A percentile compares a stretch with the other conserved stretches of the same genome.
Conservation (phyloP, 768 basidiomycete species). For the Rhodotorula paludigena region DNA sequence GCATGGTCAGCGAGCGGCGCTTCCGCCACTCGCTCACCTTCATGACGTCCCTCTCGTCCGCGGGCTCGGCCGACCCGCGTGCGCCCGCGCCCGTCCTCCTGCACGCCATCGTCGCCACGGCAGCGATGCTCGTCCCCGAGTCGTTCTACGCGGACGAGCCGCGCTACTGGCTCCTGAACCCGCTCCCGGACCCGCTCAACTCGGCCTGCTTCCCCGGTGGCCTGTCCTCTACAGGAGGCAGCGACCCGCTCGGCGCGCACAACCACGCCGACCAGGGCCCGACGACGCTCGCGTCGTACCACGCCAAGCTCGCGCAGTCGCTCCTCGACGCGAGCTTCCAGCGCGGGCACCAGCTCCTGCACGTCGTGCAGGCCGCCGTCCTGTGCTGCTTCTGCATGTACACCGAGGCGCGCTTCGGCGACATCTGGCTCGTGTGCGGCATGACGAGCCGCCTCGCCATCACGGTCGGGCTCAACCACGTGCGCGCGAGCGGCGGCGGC, state of each 20-base stretch:
- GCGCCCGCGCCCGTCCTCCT: constrained; percentile 32
- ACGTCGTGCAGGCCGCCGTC: constrained; percentile 2
- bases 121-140: constrained; percentile 22
- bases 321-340: constrained; percentile 32
- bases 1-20: constrained; percentile 20
- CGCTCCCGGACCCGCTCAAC: no score
- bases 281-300: constrained; percentile 28
- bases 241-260: no score
- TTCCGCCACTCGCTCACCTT: constrained; percentile 17
- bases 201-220: no score
- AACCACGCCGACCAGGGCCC: not conserved
- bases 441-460: constrained; percentile 28
- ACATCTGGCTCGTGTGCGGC: constrained; percentile 35
- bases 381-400: constrained; percentile 16
- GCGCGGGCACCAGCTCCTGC: constrained; percentile 13
- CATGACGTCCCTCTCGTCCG: not conserved
- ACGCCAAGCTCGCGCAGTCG: constrained; percentile 8
- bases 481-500: not conserved
- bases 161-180: constrained; percentile 28
- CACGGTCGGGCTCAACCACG: not conserved
- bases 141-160: constrained; percentile 20
- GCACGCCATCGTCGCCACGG: constrained; percentile 39
- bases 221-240: no score
- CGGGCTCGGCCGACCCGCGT: not conserved
- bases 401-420: constrained; percentile 30